Conservation (phyloP, 1,284 basidiomycete species). For the Cutaneotrichosporon cyanovorans region DNA sequence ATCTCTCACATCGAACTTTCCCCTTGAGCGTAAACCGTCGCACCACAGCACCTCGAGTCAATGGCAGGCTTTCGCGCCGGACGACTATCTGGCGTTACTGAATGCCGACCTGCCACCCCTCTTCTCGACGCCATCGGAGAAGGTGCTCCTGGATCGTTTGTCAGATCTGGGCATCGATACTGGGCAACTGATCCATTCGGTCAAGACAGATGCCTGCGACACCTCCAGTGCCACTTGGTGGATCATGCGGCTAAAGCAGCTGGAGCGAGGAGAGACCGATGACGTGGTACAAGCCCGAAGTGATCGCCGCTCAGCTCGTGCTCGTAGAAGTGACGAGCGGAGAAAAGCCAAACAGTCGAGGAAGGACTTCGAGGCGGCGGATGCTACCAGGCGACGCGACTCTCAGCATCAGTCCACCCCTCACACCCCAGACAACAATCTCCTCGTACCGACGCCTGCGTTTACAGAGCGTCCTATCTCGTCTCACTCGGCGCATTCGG, state of each 20-base stretch:
- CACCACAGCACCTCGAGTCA: conserved; percentile 31
- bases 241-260: conserved; percentile 75
- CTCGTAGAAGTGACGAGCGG: conserved; percentile 24
- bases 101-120: conserved; percentile 64
- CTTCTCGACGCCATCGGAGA: conserved; percentile 75
- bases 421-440: background rate
- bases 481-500: background rate
- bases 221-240: conserved; percentile 89
- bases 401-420: background rate
- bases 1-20: conserved; percentile 72
- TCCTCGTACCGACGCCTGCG: too few species aligned
- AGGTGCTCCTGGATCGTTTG: conserved; percentile 68
- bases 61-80: conserved; percentile 35
- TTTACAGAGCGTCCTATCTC: background rate
- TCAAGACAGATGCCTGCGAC: conserved; percentile 86
- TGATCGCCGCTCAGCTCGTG: conserved; percentile 23
- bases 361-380: background rate
- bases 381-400: background rate
- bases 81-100: conserved; percentile 64
- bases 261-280: conserved; percentile 42
- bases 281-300: conserved; percentile 28
- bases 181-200: conserved; percentile 88
- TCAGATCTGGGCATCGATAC: conserved; percentile 79
- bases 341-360: conserved; percentile 20
- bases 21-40: conserved; percentile 44